Base-by-base conservation (phyloP, 2,329 filamentous ascomycete genomes). In the Polychaeton citri region DNA sequence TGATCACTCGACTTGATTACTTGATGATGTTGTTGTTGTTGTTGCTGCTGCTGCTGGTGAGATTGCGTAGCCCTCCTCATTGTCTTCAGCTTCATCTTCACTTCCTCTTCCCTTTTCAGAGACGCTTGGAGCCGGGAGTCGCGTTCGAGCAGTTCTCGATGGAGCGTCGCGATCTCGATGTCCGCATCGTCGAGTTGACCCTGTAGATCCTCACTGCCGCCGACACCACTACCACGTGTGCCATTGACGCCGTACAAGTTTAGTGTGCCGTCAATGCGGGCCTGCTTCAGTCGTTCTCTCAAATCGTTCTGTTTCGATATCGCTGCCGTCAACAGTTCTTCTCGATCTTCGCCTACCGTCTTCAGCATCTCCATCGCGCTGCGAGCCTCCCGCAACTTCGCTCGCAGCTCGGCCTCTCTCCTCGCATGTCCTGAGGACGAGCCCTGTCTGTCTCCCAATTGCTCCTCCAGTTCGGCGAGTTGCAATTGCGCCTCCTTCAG, bases 371-470 rank as follows among this genome's bases (percentile, higher is more conserved):
- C 53, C 16, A 58, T 42, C 32, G 55, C 54, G 10, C 45, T 35
- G 33, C 52, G 52, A 6, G 53, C 43, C n/a, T 57, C 54, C 3
- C 55, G 46, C 9, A 58, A 40, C 19, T 55, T 49, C 7, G 39
- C 49, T n/a, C 56, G 50, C 21, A 66, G 54, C 36, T 64, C 59
- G 16, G 52, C 53, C 39, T 68, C 61, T 1, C 54, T 43, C 15
- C 54, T 41, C 18, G 53, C 53, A 37, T 57, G 53, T 9, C 51
- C 50, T n/a, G 52, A 54, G 1, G 52, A 52, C 32, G 51, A 54
- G 21, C 53, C 52, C 36, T 55, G 48, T 15, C 50, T 50, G n/a
- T 57, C 55, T 9, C 51, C 80, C 47, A 75, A 75, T 38, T 60
- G 57, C 7, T 54, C 52, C 18, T 60, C 53, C 2, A 57, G 41